Percentiles rank a stretch among this genome's conserved stretches.
Conservation (phyloP, 768 basidiomycete species). For the Naganishia vishniacii region DNA sequence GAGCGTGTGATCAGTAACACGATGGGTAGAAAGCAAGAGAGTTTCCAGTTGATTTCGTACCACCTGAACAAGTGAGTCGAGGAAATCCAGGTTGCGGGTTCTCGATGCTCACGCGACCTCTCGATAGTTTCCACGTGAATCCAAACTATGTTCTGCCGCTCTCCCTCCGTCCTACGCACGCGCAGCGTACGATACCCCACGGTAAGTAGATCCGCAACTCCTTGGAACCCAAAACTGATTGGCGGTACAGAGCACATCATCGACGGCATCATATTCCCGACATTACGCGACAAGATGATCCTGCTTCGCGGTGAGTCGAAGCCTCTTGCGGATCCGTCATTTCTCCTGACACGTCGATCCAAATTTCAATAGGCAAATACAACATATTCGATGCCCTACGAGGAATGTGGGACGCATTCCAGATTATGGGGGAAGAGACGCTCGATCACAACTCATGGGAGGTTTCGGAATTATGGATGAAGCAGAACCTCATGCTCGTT, state of each 20-base stretch:
- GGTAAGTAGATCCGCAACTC: constrained; percentile 54
- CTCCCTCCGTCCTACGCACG: constrained; percentile 77
- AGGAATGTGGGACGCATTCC: constrained; percentile 70
- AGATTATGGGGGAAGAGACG: constrained; percentile 61
- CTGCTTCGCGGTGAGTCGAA: constrained; percentile 63
- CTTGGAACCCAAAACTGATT: no score
- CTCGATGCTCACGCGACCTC: constrained; percentile 41
- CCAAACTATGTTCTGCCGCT: constrained; percentile 80
- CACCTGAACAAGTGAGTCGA: constrained; percentile 68
- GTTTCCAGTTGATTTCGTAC: constrained; percentile 57
- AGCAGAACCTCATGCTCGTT: constrained; percentile 69
- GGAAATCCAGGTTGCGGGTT: not conserved
- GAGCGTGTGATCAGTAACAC: constrained; percentile 8
- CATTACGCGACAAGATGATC: constrained; percentile 85
- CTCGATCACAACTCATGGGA: constrained; percentile 89
- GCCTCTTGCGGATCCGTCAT: not conserved
- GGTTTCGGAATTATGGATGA: constrained; percentile 72
- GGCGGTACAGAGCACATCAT: constrained; percentile 69
- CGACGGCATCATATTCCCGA: constrained; percentile 81
- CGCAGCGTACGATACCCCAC: constrained; percentile 81
- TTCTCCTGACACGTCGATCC: not conserved
- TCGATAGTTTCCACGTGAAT: constrained; percentile 52
- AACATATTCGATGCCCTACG: constrained; percentile 49
- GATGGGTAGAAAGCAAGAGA: constrained; percentile 25
- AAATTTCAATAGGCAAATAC: constrained; percentile 33